Evolutionary conservation across 257 asterid species (phyloP).

Genomic region (Solanum pennellii): DNA sequence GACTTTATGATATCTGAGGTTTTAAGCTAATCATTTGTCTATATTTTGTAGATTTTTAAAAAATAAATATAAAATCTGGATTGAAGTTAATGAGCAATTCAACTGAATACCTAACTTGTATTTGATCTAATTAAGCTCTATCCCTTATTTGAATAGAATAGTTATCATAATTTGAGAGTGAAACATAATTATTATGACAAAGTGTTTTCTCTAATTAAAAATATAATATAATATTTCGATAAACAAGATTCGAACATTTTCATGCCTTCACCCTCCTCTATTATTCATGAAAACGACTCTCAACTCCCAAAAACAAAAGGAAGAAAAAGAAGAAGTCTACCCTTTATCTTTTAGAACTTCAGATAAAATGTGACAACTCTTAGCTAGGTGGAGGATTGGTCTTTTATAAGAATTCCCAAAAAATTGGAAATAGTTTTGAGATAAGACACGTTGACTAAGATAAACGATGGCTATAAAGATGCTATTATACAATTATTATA

Average conservation of each 20-base stretch:
- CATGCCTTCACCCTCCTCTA: not conserved
- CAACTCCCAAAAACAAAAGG: not conserved
- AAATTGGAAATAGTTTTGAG: not conserved
- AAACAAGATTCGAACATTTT: not conserved
- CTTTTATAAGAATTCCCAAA: not conserved
- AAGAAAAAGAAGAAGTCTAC: not conserved
- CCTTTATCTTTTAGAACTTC: not conserved
- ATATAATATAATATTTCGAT: not conserved
- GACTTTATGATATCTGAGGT: fast-evolving
- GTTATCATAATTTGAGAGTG: not conserved
- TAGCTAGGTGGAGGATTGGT: not conserved
- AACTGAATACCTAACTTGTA: not conserved
- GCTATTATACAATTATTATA: not conserved
- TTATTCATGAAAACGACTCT: not conserved
- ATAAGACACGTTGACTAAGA: not conserved
- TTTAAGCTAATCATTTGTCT: not conserved
- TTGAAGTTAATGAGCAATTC: not conserved
- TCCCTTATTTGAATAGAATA: fast-evolving
- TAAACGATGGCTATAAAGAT: not conserved
- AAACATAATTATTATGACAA: not conserved
- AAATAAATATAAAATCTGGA: not conserved
- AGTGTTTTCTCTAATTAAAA: not conserved
- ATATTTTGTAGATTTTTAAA: not conserved
- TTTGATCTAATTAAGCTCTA: not conserved
- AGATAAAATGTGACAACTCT: not conserved